Base-by-base conservation (phyloP, 495 filamentous ascomycete genomes). In the Bacidia gigantensis region DNA sequence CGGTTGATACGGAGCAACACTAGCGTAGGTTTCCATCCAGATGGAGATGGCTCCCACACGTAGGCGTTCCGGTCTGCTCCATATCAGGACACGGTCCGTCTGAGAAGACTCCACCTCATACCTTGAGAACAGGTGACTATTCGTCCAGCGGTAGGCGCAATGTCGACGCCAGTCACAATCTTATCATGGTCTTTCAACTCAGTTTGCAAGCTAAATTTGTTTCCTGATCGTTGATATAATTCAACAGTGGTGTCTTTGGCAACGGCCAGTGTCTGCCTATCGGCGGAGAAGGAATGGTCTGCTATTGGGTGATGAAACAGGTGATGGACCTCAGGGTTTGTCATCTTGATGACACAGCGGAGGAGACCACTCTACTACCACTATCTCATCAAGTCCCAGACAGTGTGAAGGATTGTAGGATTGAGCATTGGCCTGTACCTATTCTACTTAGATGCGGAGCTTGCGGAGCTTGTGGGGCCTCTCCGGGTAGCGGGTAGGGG, bases 331-430 rank as follows among this genome's bases (percentile, higher is more conserved):
- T 97, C 87, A 52, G 90, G 86, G 53, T 81, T 59, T 43, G 84
- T 74, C 90, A 96, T 97, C 59, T 45, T 73, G 44, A 5, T 44
- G 47, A 68, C 29, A 2, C n/a, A 53, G 62, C 67, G 86, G 86
- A 96, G 92, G 92, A 98, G 85, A 78, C 89, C 95, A 35, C 93
- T 98, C 92, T 82, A 98, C 92, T 95, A 94, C 79, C 86, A 78
- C 75, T 45, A n/a, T n/a, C n/a, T n/a, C n/a, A n/a, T n/a, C n/a
- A n/a, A n/a, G n/a, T n/a, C n/a, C n/a, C n/a, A n/a, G n/a, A n/a
- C n/a, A n/a, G n/a, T n/a, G n/a, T n/a, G n/a, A n/a, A n/a, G n/a
- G n/a, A n/a, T n/a, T n/a, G n/a, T n/a, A n/a, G n/a, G n/a, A n/a
- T n/a, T n/a, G n/a, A n/a, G n/a, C n/a, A n/a, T n/a, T n/a, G n/a